Percentiles rank a stretch among this genome's conserved stretches.
These are phyloP conservation scores for Penicillium sp. DNA, from an alignment of 2,329 filamentous ascomycete species.

Conservation along the genomic window DNA sequence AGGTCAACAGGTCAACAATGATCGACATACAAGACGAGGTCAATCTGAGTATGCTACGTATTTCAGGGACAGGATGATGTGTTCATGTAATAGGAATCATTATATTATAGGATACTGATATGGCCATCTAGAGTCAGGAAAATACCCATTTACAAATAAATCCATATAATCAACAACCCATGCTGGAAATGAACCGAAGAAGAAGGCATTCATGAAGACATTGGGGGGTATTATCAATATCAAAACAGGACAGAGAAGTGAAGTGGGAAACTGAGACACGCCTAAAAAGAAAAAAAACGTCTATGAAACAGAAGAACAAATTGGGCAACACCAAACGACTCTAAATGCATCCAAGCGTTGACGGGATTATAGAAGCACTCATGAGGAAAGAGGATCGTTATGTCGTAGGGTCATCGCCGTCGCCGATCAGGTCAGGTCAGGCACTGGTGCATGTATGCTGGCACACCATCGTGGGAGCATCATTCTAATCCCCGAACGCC, in stretches of 20 bases:
- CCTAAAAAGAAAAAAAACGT: constrained; percentile 5
- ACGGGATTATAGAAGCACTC: constrained; percentile 21
- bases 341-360: constrained; percentile 24
- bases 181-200: constrained; percentile 9
- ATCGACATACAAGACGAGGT: no score
- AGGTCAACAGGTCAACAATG: no score
- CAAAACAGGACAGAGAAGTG: constrained; percentile 33
- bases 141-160: constrained; percentile 9
- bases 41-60: not conserved
- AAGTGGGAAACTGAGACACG: constrained; percentile 15
- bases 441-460: constrained; percentile 12
- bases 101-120: no score
- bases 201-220: constrained; percentile 23
- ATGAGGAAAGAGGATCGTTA: constrained; percentile 18
- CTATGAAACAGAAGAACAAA: constrained; percentile 1
- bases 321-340: constrained; percentile 9
- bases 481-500: constrained; percentile 17
- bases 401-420: constrained; percentile 14
- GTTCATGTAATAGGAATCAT: not conserved
- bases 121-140: not conserved
- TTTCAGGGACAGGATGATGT: not conserved
- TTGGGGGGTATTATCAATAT: constrained; percentile 35
- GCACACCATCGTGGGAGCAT: constrained; percentile 7
- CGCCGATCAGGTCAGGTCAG: constrained; percentile 8
- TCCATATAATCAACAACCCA: not conserved